Conservation (phyloP, 2,329 filamentous ascomycete species). For the Colletotrichum siamense region DNA sequence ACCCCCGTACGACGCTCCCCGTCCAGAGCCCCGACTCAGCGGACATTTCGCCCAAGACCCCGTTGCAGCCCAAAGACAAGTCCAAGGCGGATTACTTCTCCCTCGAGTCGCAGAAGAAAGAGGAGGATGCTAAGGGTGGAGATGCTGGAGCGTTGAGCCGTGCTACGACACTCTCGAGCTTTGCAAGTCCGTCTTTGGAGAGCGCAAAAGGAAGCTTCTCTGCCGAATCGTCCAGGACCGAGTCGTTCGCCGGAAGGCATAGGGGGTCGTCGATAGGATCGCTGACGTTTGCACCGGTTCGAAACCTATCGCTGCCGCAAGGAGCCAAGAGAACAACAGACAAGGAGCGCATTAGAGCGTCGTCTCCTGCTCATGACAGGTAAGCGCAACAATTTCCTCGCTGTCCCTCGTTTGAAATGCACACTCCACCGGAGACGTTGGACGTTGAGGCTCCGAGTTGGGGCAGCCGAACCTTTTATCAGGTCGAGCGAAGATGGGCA, state of each 20-base stretch:
- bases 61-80: constrained; percentile 25
- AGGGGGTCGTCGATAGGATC: constrained; percentile 52
- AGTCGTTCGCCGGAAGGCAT: neutral
- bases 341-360: constrained; percentile 46
- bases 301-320: constrained; percentile 52
- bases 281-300: constrained; percentile 50
- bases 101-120: neutral
- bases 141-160: neutral
- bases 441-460: neutral
- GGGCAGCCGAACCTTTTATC: neutral
- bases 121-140: neutral
- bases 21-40: constrained; percentile 40
- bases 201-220: constrained; percentile 7
- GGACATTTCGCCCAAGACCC: constrained; percentile 48
- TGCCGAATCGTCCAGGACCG: constrained; percentile 1
- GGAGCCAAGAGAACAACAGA: constrained; percentile 51
- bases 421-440: neutral
- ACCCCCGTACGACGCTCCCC: constrained; percentile 27
- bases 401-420: neutral
- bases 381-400: constrained; percentile 34
- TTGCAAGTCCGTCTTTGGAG: constrained; percentile 6
- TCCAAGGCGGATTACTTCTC: constrained; percentile 32
- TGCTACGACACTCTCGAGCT: constrained; percentile 13
- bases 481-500: neutral
- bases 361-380: constrained; percentile 56